Evolutionary conservation across 2,329 filamentous ascomycete genomes (phyloP).

Genomic region (Pyrenophora graminea): DNA sequence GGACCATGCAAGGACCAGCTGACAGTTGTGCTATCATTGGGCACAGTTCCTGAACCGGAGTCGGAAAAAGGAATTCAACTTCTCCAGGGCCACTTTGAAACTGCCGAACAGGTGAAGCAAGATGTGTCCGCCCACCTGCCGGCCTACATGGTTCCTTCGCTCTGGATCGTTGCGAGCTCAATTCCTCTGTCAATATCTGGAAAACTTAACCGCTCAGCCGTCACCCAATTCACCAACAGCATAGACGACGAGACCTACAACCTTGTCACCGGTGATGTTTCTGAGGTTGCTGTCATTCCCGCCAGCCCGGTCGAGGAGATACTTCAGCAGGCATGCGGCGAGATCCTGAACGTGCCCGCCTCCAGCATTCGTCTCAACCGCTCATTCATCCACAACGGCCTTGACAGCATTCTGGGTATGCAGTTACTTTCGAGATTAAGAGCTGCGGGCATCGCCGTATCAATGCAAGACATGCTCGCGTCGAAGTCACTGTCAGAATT

Average conservation of each 20-base stretch:
- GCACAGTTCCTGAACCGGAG: background rate
- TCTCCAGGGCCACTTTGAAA: slow-evolving; percentile 24
- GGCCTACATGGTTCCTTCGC: slow-evolving; percentile 28
- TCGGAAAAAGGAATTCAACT: background rate
- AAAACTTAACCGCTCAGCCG: slow-evolving; percentile 22
- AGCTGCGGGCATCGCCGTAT: background rate
- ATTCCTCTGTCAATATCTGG: slow-evolving; percentile 27
- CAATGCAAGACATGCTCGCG: background rate
- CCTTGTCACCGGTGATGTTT: background rate
- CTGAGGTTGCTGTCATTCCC: background rate
- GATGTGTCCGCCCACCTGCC: slow-evolving; percentile 21
- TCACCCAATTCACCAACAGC: slow-evolving; percentile 21
- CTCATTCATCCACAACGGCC: background rate
- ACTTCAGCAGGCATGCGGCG: background rate
- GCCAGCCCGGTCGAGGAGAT: background rate
- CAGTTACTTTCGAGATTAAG: background rate
- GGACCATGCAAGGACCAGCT: background rate
- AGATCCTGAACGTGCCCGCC: background rate
- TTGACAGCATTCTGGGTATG: slow-evolving; percentile 1
- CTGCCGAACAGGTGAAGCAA: slow-evolving; percentile 9
- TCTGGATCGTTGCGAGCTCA: slow-evolving; percentile 17
- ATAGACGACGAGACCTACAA: slow-evolving; percentile 20
- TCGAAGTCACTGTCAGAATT: background rate
- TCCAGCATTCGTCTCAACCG: background rate
- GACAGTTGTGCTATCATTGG: slow-evolving; percentile 1